Conservation (phyloP, 169 alveolate species). For the Plasmodium gonderi region DNA sequence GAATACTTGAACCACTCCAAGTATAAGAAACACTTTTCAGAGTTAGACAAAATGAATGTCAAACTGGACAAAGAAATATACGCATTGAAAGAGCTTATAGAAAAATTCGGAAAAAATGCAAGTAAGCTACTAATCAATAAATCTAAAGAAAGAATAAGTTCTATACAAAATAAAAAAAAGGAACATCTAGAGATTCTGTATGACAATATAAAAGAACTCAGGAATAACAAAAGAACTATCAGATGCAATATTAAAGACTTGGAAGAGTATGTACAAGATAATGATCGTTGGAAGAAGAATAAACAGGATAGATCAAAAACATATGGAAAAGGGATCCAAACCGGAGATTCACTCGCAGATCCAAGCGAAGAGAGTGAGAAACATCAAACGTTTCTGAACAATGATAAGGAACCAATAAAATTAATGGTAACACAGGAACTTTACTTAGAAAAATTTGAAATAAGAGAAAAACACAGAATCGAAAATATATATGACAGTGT, state of each 20-base stretch:
- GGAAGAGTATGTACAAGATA: background rate
- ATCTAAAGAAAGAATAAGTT: slow-evolving; percentile 61
- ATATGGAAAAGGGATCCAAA: background rate
- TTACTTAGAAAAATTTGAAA: slow-evolving; percentile 71
- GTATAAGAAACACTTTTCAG: slow-evolving; percentile 27
- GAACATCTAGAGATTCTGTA: slow-evolving; percentile 12
- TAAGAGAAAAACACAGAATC: slow-evolving; percentile 70
- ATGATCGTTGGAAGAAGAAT: background rate
- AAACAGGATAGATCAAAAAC: background rate
- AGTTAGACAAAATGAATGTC: slow-evolving; percentile 8
- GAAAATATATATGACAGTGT: slow-evolving; percentile 46
- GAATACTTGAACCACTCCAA: slow-evolving; percentile 26
- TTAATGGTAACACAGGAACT: background rate
- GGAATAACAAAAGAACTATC: background rate
- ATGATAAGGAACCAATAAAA: too few species aligned
- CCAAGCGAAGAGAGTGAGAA: background rate
- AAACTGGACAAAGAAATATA: slow-evolving; percentile 45
- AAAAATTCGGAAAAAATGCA: slow-evolving; percentile 67
- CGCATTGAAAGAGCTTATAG: slow-evolving; percentile 25
- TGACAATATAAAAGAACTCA: slow-evolving; percentile 54
- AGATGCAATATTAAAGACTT: background rate
- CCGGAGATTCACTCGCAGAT: background rate
- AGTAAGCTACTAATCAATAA: slow-evolving; percentile 24
- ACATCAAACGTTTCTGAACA: background rate
- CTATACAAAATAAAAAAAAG: slow-evolving; percentile 42